A percentile compares a stretch with the other conserved stretches of the same genome.
Evolutionary conservation across 495 filamentous ascomycete species (phyloP).

Genomic region (Penicillium mononematosum): DNA sequence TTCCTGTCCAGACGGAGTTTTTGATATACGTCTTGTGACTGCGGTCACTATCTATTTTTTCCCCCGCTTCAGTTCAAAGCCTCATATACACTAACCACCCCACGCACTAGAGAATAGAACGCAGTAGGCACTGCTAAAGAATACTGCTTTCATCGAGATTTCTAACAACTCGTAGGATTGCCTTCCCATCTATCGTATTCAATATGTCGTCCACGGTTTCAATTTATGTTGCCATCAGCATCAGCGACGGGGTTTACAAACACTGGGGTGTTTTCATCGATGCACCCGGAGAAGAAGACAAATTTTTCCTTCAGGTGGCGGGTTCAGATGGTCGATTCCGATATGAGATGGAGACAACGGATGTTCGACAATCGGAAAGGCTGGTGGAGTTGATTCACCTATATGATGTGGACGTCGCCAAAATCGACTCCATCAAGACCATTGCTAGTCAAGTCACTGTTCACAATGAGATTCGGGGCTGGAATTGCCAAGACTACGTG

Average conservation of each 20-base stretch:
- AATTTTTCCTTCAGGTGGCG: background rate
- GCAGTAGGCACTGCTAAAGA: background rate
- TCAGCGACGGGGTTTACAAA: background rate
- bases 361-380: background rate
- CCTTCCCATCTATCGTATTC: background rate
- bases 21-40: background rate
- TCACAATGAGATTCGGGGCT: conserved; percentile 13
- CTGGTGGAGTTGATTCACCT: background rate
- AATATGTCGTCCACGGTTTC: background rate
- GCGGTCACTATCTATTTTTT: too few species aligned
- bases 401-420: background rate
- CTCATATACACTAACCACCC: background rate
- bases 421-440: background rate
- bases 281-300: background rate
- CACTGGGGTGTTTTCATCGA: conserved; percentile 2
- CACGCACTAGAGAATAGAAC: background rate
- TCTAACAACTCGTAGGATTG: too few species aligned
- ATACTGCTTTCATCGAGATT: background rate
- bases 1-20: background rate
- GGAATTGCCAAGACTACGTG: conserved; percentile 17
- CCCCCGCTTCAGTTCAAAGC: background rate
- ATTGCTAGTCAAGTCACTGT: background rate
- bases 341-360: background rate
- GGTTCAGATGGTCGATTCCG: background rate
- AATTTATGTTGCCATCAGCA: background rate